A percentile compares a stretch with the other conserved stretches of the same genome.
phyloP scores from a whole-genome alignment of 352 stramenopile genomes.

The Pythium biforme region DNA sequence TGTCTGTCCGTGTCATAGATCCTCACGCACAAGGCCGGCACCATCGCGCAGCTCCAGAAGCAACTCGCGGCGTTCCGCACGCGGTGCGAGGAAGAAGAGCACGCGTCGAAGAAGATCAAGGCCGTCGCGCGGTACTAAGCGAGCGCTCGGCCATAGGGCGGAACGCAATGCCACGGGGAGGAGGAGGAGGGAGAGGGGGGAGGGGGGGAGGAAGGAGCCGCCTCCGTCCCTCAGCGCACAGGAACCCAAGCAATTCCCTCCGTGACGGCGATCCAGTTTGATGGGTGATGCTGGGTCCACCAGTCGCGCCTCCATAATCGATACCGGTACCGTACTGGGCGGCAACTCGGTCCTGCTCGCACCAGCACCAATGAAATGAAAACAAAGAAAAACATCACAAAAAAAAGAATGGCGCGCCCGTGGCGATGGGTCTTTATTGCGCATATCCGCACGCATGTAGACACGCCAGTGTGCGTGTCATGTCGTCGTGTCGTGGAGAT shows the following conservation, averaged over 20 bases:
- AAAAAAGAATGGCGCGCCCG: neutral
- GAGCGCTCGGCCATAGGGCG: neutral
- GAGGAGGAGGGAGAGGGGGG: neutral
- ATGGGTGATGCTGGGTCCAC: neutral
- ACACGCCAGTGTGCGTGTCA: neutral
- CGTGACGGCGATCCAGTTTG: neutral
- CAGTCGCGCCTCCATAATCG: neutral
- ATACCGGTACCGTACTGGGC: too few species aligned
- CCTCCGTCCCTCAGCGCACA: neutral
- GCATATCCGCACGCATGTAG: constrained; percentile 1
- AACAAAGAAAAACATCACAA: constrained; percentile 5
- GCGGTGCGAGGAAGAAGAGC: constrained; percentile 83
- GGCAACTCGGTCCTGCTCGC: too few species aligned
- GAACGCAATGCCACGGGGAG: neutral
- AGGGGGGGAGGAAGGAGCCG: neutral
- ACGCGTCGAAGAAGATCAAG: constrained; percentile 48
- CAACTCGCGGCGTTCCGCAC: constrained; percentile 84
- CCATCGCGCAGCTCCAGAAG: constrained; percentile 82
- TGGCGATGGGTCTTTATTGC: neutral
- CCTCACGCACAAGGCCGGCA: constrained; percentile 89
- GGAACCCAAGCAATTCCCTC: neutral
- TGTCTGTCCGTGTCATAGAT: constrained; percentile 70
- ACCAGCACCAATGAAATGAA: constrained; percentile 1
- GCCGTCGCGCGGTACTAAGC: constrained; percentile 25
- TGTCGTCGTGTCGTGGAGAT: neutral